Evolutionary conservation across 2,329 filamentous ascomycete species (phyloP).

Genomic region (Torrubiellomyces zombiae): DNA sequence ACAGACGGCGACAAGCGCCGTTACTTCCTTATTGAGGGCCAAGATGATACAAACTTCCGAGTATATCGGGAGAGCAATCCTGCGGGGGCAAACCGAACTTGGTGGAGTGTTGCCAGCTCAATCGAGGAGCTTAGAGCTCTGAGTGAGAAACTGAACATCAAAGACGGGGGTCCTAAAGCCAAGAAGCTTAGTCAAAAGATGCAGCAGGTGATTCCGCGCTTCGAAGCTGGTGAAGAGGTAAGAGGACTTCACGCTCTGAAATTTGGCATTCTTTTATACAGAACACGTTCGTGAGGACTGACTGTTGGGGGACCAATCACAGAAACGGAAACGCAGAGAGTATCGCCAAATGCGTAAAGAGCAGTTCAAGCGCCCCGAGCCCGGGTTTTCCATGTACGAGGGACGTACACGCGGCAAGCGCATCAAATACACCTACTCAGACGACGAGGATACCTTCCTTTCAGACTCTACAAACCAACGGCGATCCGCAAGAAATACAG

Average conservation of each 20-base stretch:
- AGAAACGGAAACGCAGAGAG: constrained; percentile 88
- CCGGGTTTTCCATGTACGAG: constrained; percentile 86
- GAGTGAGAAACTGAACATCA: constrained; percentile 56
- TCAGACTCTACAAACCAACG: constrained; percentile 44
- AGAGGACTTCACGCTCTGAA: too few species aligned
- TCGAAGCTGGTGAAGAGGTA: constrained; percentile 86
- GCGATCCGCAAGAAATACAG: constrained; percentile 59
- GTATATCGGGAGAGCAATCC: constrained; percentile 90
- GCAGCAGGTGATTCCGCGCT: constrained; percentile 62
- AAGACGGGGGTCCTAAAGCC: constrained; percentile 69
- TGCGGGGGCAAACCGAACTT: constrained; percentile 56
- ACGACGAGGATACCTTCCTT: constrained; percentile 60
- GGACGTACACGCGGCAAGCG: constrained; percentile 91
- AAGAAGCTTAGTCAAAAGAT: constrained; percentile 66
- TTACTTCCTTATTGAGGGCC: constrained; percentile 86
- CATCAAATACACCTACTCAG: constrained; percentile 90
- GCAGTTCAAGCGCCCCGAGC: constrained; percentile 72
- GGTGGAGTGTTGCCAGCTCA: constrained; percentile 82
- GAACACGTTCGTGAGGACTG: constrained; percentile 2
- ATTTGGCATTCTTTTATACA: too few species aligned
- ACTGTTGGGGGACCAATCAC: constrained; percentile 6
- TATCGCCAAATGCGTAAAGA: constrained; percentile 77
- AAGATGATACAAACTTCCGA: constrained; percentile 85
- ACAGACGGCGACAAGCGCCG: constrained; percentile 77
- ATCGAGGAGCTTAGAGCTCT: constrained; percentile 73